phyloP scores from a whole-genome alignment of 768 basidiomycete genomes.

The Goffeauzyma gilvescens region DNA sequence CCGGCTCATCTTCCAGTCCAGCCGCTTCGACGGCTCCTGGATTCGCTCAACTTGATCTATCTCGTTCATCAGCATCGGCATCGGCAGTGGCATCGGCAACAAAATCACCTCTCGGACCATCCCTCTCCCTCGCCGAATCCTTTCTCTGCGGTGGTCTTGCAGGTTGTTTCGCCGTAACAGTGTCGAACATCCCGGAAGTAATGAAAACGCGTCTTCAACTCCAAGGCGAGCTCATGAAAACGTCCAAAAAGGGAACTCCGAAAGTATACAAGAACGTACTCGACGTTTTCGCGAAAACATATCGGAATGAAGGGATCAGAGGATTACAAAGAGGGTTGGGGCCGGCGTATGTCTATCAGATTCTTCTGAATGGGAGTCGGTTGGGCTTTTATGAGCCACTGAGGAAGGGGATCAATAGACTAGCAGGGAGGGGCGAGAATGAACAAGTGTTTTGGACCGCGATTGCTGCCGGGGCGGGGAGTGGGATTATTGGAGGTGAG shows the following conservation, averaged over 20 bases:
- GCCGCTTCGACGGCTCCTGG: too few species aligned
- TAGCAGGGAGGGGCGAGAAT: conserved; percentile 45
- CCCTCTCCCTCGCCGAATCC: conserved; percentile 55
- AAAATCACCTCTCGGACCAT: too few species aligned
- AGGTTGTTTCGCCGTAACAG: conserved; percentile 63
- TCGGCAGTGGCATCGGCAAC: too few species aligned
- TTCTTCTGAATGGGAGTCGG: conserved; percentile 77
- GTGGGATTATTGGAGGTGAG: conserved; percentile 76
- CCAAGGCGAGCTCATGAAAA: conserved; percentile 79
- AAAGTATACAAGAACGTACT: conserved; percentile 79
- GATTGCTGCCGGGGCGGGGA: conserved; percentile 65
- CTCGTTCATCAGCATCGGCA: too few species aligned
- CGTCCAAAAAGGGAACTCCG: conserved; percentile 19
- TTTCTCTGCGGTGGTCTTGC: conserved; percentile 82
- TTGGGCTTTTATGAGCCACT: conserved; percentile 89
- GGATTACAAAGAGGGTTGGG: conserved; percentile 84
- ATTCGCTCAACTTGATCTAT: too few species aligned
- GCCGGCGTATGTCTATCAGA: conserved; percentile 92
- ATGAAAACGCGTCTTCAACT: conserved; percentile 90
- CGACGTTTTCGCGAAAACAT: conserved; percentile 73
- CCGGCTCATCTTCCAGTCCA: too few species aligned
- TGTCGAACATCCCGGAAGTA: conserved; percentile 37
- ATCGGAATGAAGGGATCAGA: conserved; percentile 66
- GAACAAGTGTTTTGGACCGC: conserved; percentile 60
- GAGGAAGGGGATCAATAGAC: conserved; percentile 47